A percentile compares a stretch with the other conserved stretches of the same genome.
Conservation (phyloP, 371 early-diverging fungal species). For the Rhizopus arrhizus region DNA sequence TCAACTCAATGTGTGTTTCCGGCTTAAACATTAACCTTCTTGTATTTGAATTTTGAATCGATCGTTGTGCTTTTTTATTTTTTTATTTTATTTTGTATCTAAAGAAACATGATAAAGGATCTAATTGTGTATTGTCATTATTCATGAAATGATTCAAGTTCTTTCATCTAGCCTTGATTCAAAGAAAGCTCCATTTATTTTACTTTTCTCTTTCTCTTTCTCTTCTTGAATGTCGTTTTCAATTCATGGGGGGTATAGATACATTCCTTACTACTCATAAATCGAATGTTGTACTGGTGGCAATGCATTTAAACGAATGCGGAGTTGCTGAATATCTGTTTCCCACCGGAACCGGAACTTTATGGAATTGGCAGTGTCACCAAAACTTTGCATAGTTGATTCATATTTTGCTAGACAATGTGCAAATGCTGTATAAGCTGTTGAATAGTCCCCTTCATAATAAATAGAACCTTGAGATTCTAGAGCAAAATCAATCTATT, state of each 20-base stretch:
- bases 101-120: too few species aligned
- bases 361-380: constrained; percentile 20
- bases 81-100: too few species aligned
- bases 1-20: too few species aligned
- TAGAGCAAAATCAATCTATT: constrained; percentile 28
- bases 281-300: constrained; percentile 17
- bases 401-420: constrained; percentile 19
- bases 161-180: too few species aligned
- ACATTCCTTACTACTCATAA: constrained; percentile 8
- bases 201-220: neutral
- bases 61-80: too few species aligned
- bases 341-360: constrained; percentile 30
- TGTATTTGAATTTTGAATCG: too few species aligned
- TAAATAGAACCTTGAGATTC: constrained; percentile 37
- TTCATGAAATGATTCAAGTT: too few species aligned
- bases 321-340: constrained; percentile 21
- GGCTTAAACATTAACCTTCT: too few species aligned
- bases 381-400: constrained; percentile 12
- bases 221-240: neutral
- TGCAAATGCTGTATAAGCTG: constrained; percentile 23
- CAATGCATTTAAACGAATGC: constrained; percentile 9
- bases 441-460: constrained; percentile 24
- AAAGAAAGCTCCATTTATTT: neutral
- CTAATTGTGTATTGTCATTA: too few species aligned
- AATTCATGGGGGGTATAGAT: neutral